phyloP scores from a whole-genome alignment of 306 rosid genomes.

The Dryas alaskensis region DNA sequence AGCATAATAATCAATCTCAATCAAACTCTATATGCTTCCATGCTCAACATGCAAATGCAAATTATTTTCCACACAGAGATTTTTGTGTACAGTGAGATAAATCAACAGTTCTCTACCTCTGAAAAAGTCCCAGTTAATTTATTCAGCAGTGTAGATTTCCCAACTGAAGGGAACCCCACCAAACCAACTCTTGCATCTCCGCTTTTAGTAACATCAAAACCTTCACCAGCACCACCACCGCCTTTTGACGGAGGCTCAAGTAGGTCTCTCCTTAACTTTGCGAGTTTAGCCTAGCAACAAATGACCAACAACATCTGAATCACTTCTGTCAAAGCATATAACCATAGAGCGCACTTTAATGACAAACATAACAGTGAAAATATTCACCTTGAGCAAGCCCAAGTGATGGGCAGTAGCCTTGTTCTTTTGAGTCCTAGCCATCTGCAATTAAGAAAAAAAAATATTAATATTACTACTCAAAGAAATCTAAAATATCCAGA shows the following conservation, averaged over 20 bases:
- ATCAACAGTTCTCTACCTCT: slow-evolving; percentile 54
- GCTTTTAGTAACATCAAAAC: slow-evolving; percentile 98
- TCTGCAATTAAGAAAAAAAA: slow-evolving; percentile 44
- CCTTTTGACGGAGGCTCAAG: slow-evolving; percentile 87
- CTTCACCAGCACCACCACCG: slow-evolving; percentile 95
- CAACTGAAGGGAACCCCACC: slow-evolving; percentile 98
- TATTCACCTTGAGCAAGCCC: slow-evolving; percentile 87
- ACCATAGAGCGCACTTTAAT: neutral
- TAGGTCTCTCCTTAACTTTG: slow-evolving; percentile 90
- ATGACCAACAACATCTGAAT: slow-evolving; percentile 12
- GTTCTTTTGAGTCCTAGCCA: slow-evolving; percentile 98
- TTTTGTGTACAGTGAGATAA: neutral
- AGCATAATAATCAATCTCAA: slow-evolving; percentile 4
- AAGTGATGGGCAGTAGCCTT: slow-evolving; percentile 98
- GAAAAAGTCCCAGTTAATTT: slow-evolving; percentile 98
- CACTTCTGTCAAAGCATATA: slow-evolving; percentile 12
- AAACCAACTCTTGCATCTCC: slow-evolving; percentile 99
- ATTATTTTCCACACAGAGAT: neutral
- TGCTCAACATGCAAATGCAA: neutral
- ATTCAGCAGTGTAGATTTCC: slow-evolving; percentile 90
- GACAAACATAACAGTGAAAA: neutral
- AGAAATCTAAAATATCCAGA: slow-evolving; percentile 1
- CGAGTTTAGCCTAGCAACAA: slow-evolving; percentile 85
- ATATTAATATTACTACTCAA: neutral
- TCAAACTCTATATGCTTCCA: neutral